phyloP scores from a whole-genome alignment of 805 yeast species.

The Spathaspora hagerdaliae region DNA sequence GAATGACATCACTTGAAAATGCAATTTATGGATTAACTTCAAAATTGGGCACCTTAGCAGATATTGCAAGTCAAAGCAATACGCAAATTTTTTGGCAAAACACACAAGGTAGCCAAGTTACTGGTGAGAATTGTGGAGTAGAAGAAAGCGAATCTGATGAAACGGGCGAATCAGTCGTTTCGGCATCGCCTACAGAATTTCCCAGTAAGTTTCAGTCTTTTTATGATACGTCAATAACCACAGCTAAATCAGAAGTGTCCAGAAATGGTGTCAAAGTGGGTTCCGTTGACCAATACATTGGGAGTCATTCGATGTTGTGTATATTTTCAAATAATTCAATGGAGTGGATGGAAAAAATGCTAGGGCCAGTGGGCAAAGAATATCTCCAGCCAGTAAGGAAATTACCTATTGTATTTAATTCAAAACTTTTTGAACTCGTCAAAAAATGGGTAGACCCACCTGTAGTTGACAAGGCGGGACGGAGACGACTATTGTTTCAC shows the following conservation, averaged over 20 bases:
- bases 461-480: slow-evolving; percentile 14
- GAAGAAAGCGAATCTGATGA: neutral
- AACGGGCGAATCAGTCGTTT: neutral
- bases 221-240: neutral
- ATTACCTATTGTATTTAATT: slow-evolving; percentile 22
- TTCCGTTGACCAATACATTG: slow-evolving; percentile 21
- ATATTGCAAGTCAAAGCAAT: no score
- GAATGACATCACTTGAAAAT: slow-evolving; percentile 19
- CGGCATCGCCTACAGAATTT: no score
- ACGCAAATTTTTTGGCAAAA: no score
- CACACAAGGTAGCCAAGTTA: no score
- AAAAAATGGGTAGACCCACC: slow-evolving; percentile 31
- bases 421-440: slow-evolving; percentile 13
- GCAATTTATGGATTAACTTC: slow-evolving; percentile 14
- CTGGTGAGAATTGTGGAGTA: no score
- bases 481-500: slow-evolving; percentile 14
- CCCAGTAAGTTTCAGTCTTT: neutral
- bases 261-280: neutral
- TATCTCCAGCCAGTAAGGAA: slow-evolving; percentile 23
- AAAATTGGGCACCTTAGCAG: slow-evolving; percentile 12
- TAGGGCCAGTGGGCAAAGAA: slow-evolving; percentile 17
- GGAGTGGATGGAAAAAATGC: slow-evolving; percentile 24
- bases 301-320: slow-evolving; percentile 33
- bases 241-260: no score
- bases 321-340: slow-evolving; percentile 32